A percentile compares a stretch with the other conserved stretches of the same genome.
Conservation (phyloP, 352 stramenopile genomes). For the Pythium periplocum region DNA sequence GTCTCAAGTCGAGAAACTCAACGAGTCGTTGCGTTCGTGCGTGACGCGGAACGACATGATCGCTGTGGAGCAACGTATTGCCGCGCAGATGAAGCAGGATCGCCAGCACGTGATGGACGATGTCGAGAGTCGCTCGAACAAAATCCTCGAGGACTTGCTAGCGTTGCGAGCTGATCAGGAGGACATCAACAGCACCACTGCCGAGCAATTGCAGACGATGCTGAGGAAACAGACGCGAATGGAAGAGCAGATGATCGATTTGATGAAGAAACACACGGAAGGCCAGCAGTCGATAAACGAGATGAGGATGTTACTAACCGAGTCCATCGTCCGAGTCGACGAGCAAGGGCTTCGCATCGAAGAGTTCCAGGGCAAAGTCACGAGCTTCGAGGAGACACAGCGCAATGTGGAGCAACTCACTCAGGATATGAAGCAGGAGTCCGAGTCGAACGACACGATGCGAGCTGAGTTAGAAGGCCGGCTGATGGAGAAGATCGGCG, state of each 20-base stretch:
- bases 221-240: constrained; percentile 39
- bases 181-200: constrained; percentile 75
- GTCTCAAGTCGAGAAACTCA: constrained; percentile 72
- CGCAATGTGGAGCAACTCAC: constrained; percentile 31
- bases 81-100: constrained; percentile 69
- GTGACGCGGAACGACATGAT: constrained; percentile 81
- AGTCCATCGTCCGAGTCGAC: constrained; percentile 43
- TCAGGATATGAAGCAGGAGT: constrained; percentile 33
- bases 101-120: constrained; percentile 51
- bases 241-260: constrained; percentile 57
- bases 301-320: constrained; percentile 41
- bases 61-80: constrained; percentile 62
- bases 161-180: constrained; percentile 62
- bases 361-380: constrained; percentile 39
- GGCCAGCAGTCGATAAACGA: constrained; percentile 48
- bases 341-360: constrained; percentile 20
- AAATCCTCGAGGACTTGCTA: constrained; percentile 60
- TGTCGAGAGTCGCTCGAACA: constrained; percentile 54
- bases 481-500: constrained; percentile 47
- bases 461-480: constrained; percentile 48
- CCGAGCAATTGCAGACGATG: constrained; percentile 54
- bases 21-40: constrained; percentile 61
- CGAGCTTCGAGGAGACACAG: constrained; percentile 57
- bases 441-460: constrained; percentile 32
- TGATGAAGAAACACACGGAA: constrained; percentile 43